Base-by-base conservation (phyloP, 2,329 filamentous ascomycete species). In the Hirsutella thompsonii region DNA sequence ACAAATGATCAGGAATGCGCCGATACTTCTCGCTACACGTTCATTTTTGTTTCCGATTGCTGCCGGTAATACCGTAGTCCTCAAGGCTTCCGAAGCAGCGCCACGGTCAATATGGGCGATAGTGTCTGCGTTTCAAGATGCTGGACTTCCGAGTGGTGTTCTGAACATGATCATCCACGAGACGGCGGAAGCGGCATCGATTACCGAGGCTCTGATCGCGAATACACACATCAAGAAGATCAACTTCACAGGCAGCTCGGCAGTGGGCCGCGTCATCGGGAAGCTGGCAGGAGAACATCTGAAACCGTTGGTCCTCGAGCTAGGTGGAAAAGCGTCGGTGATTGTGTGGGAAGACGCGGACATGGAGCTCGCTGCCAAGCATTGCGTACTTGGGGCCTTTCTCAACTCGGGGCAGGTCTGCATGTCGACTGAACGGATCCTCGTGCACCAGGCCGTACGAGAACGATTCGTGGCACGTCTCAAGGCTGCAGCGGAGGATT, bases 331-430 rank as follows among this genome's bases (percentile, higher is more conserved):
- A 59, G 81, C 83, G 0, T 77, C 78, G 0, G 79, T 83, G 2
- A 81, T 94, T 45, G 78, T 94, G 1, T 77, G 83, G 57, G 79
- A 84, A 39, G 87, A 94, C 57, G 86, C 87, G 13, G 74, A 94
- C 52, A 56, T 94, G 33, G 70, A 82, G 23, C 68, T 75, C 20
- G 85, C 87, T 0, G 87, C 83, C 0, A 58, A 68, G 11, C 72
- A 78, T 51, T 84, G 81, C 49, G 76, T 76, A 0, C 57, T 82
- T 2, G 86, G 85, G 3, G 69, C 83, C 0, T 88, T 89, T 54
- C 53, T 86, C 44, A 74, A 90, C 56, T 67, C 68, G 2, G 87
- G 87, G 0, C 87, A 94, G 63, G 77, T 92, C 36, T 93, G 87
- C 68, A 92, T 93, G 85, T 72, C 74, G 16, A 92, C 86, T 0